phyloP scores from a whole-genome alignment of 169 alveolate species.

The Babesia ovis region DNA sequence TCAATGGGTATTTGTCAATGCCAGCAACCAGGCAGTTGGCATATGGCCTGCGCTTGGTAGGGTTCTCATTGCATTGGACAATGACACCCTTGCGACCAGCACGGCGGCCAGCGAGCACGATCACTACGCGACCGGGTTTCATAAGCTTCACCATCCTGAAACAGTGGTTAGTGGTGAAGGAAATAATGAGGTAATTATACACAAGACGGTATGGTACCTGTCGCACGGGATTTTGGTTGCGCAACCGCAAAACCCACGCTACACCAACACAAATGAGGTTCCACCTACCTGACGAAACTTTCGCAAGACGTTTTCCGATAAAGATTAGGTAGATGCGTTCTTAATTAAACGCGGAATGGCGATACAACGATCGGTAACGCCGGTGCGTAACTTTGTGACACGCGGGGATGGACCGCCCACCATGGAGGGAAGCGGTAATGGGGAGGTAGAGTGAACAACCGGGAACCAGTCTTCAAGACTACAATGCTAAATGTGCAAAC shows the following conservation, averaged over 20 bases:
- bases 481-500: too few relatives aligned
- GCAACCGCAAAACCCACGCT: not conserved
- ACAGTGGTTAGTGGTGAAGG: not conserved
- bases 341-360: not conserved
- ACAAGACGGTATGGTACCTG: not conserved
- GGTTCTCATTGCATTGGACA: conserved; percentile 93
- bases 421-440: conserved; percentile 33
- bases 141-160: conserved; percentile 79
- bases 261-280: not conserved
- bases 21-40: conserved; percentile 96
- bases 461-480: not conserved
- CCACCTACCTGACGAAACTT: conserved; percentile 13
- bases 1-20: conserved; percentile 93
- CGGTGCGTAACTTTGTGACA: not conserved
- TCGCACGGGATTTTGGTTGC: not conserved
- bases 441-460: conserved; percentile 13
- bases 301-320: conserved; percentile 20
- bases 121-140: conserved; percentile 97
- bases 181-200: not conserved
- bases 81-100: conserved; percentile 99
- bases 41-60: conserved; percentile 93
- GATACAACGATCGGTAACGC: conserved; percentile 13
- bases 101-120: conserved; percentile 95
- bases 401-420: conserved; percentile 17
- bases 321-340: not conserved